Base-by-base conservation (phyloP, 129 eudicot genomes). In the Ambrosia artemisiifolia region DNA sequence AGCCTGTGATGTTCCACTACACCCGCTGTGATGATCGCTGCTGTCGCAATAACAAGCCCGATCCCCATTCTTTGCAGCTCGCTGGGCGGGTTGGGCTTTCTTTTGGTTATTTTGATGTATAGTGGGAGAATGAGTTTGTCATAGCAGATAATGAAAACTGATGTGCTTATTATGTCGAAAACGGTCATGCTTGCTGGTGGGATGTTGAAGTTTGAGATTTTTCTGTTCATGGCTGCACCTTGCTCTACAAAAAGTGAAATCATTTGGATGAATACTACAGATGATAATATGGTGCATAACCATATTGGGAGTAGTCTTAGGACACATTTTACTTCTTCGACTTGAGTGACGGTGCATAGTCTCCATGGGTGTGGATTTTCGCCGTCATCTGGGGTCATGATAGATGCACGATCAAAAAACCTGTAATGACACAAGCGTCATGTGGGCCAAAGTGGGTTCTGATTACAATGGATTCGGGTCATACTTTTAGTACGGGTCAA, bases 111-210 rank as follows among this genome's bases (percentile, higher is more conserved):
- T 69, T 77, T 87, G 63, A 77, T 44, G 28, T 84, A 84, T 24
- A 85, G 35, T 13, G 90, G 93, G 32, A 82, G 84, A 14, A 87
- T 77, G 46, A 87, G 74, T 54, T 70, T 87, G 38, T 82, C 94
- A 17, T 87, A 87, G 67, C 83, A 82, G n/a, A 87, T 82, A 36
- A 87, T 85, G 76, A 85, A 85, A 12, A 76, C 63, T 1, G 90
- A 84, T 49, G 90, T 87, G 84, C 94, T 85, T 62, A 87, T 60
- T 60, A 60, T 60, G 65, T 60, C 91, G 12, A 90, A 87, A 60
- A 88, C 65, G 1, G 96, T 82, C 86, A 90, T 87, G 78, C 90
- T 87, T 64, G 96, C 96, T 6, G 94, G 90, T 36, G 96, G 91
- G 75, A 90, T 49, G 75, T 82, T 86, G 80, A 90, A 90, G 30